Evolutionary conservation across 805 yeast species (phyloP).

Genomic region (Lipomyces starkeyi): DNA sequence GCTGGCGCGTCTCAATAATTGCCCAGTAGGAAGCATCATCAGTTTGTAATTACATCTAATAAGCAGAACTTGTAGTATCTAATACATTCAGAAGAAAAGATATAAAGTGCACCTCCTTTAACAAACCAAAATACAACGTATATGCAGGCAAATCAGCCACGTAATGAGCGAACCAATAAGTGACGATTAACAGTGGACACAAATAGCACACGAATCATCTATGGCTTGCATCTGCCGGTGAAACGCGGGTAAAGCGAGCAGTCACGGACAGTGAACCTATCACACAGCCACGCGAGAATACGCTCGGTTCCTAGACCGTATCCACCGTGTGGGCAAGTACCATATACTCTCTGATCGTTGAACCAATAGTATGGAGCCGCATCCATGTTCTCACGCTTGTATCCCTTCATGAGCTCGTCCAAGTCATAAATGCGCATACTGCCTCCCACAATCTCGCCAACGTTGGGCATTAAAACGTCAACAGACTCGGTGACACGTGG

Average conservation of each 20-base stretch:
- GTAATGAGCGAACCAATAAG: neutral
- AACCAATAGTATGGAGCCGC: slow-evolving; percentile 93
- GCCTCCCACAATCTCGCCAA: slow-evolving; percentile 98
- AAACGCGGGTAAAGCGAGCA: slow-evolving; percentile 97
- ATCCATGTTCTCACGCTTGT: slow-evolving; percentile 89
- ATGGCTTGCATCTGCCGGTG: slow-evolving; percentile 98
- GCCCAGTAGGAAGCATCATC: neutral
- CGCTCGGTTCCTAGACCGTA: slow-evolving; percentile 99
- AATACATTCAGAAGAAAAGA: neutral
- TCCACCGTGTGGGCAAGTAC: slow-evolving; percentile 99
- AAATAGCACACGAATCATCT: slow-evolving; percentile 32
- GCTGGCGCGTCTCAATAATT: too few species aligned
- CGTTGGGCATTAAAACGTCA: slow-evolving; percentile 98
- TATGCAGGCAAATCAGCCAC: neutral
- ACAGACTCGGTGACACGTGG: slow-evolving; percentile 97
- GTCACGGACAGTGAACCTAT: slow-evolving; percentile 97
- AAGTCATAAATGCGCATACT: slow-evolving; percentile 92
- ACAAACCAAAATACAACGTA: neutral
- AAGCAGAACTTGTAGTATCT: neutral
- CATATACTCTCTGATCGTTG: slow-evolving; percentile 92
- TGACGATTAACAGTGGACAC: neutral
- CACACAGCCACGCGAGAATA: slow-evolving; percentile 96
- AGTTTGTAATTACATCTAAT: neutral
- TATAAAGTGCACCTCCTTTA: neutral
- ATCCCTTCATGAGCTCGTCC: slow-evolving; percentile 86